A percentile compares a stretch with the other conserved stretches of the same genome.
Evolutionary conservation across 2,329 filamentous ascomycete genomes (phyloP).

Genomic region (Aspergillus jensenii): DNA sequence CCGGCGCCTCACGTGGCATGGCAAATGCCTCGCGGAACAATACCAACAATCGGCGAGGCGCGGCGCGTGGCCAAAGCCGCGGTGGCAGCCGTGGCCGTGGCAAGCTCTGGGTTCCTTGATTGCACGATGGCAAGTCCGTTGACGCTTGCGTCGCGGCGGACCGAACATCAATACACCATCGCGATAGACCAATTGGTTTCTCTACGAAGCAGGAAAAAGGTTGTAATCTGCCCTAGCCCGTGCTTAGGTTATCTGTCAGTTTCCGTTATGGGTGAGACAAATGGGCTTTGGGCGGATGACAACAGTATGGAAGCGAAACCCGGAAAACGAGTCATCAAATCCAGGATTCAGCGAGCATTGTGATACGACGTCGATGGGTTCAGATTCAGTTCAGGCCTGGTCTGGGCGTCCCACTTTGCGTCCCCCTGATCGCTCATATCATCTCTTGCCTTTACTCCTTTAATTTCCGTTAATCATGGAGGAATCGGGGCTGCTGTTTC

Average conservation of each 20-base stretch:
- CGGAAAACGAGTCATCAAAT: constrained; percentile 17
- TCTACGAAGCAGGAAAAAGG: constrained; percentile 18
- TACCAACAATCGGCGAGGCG: constrained; percentile 33
- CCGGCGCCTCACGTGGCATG: constrained; percentile 35
- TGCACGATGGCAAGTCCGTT: constrained; percentile 14
- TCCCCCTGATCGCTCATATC: constrained; percentile 1
- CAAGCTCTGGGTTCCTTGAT: constrained; percentile 48
- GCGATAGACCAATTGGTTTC: constrained; percentile 22
- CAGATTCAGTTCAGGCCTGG: constrained; percentile 1
- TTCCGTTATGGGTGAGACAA: constrained; percentile 20
- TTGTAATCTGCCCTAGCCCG: constrained; percentile 17
- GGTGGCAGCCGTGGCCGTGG: constrained; percentile 40
- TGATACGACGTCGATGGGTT: constrained; percentile 4
- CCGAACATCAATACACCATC: constrained; percentile 20
- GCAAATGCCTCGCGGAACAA: constrained; percentile 35
- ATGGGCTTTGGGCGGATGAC: constrained; percentile 15
- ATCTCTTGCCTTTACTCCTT: constrained; percentile 8
- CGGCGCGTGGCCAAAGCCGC: constrained; percentile 28
- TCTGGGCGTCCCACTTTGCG: constrained; percentile 4
- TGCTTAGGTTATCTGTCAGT: constrained; percentile 17
- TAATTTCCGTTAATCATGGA: constrained; percentile 13
- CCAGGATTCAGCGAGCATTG: constrained; percentile 9
- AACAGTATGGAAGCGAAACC: constrained; percentile 12
- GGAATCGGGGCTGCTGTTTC: constrained; percentile 6
- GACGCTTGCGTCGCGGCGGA: constrained; percentile 20